Evolutionary conservation across 2,329 filamentous ascomycete species (phyloP), one percentile per base, ranked within the genome.

Genomic region (Fusarium kyushuense): DNA sequence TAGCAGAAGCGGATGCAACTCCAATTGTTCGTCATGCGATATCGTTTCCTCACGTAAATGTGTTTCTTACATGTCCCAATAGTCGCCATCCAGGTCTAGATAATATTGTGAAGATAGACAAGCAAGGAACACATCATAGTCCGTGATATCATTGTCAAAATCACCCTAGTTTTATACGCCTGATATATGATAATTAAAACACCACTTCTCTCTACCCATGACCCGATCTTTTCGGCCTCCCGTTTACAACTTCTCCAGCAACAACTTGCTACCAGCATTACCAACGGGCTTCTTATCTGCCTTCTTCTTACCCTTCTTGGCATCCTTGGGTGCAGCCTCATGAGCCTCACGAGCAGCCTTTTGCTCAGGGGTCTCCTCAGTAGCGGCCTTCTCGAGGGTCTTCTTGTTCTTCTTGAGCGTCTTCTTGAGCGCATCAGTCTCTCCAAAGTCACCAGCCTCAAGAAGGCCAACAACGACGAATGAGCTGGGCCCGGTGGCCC

Each of bases 401-500:
- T 91, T 90, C 83, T 89, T 92, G 71, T 90, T 88, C 81, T 91
- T 90, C 81, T 89, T 90, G 71, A 97, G 80, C 16, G 83, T 86
- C 77, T 89, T 88, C 75, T 89, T 82, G 53, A 97, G 82, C 72
- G 92, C 89, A 17, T 86, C 84, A 72, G 85, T 88, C 72, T 89
- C 84, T 27, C 83, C 84, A 73, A 96, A 96, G 59, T 89, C 88
- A 23, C 87, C 84, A 0, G 91, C 87, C 80, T 98, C 95, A 7
- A 94, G 79, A 69, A 98, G 81, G 17, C 89, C 91, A 27, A 98
- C 86, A 6, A 97, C 86, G 13, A 97, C 92, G 72, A 97, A 98
- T 2, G 92, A 92, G 71, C 93, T 94, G 2, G 90, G 87, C 0
- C 94, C 92, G 0, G 90, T 94, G 0, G 95, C 94, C 96, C 96